Conservation (phyloP, 73 alveolate species). For the Paramecium biaurelia region DNA sequence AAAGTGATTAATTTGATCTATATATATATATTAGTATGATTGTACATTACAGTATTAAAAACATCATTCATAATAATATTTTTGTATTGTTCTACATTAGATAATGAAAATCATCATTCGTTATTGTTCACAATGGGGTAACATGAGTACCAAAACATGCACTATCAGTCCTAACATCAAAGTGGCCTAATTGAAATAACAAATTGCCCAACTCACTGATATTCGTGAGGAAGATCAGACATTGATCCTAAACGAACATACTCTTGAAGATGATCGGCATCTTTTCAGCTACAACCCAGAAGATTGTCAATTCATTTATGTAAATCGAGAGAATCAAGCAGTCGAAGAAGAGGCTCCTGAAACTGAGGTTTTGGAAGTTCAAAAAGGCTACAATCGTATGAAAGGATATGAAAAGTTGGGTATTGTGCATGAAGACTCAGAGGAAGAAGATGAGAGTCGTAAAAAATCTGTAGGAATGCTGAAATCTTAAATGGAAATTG, state of each 20-base stretch:
- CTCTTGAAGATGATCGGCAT: neutral
- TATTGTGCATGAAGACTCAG: neutral
- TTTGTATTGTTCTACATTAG: neutral
- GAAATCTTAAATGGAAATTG: neutral
- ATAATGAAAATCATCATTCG: constrained; percentile 42
- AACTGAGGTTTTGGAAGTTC: neutral
- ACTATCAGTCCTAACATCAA: neutral
- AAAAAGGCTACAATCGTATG: neutral
- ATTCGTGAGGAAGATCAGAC: neutral
- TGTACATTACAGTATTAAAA: neutral
- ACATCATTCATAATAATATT: neutral
- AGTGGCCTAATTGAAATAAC: neutral
- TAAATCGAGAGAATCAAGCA: neutral
- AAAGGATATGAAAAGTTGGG: constrained; percentile 4
- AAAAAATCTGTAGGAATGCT: neutral
- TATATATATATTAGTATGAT: neutral
- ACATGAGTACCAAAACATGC: constrained; percentile 3
- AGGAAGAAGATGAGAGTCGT: neutral
- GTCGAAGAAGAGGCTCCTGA: neutral
- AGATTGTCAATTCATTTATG: neutral
- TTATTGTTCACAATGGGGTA: constrained; percentile 37
- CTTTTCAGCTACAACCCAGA: neutral
- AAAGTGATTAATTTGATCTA: neutral
- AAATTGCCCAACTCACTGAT: neutral
- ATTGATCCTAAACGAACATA: neutral